phyloP scores from a whole-genome alignment of 1,284 basidiomycete genomes.

The Papiliotrema laurentii region DNA sequence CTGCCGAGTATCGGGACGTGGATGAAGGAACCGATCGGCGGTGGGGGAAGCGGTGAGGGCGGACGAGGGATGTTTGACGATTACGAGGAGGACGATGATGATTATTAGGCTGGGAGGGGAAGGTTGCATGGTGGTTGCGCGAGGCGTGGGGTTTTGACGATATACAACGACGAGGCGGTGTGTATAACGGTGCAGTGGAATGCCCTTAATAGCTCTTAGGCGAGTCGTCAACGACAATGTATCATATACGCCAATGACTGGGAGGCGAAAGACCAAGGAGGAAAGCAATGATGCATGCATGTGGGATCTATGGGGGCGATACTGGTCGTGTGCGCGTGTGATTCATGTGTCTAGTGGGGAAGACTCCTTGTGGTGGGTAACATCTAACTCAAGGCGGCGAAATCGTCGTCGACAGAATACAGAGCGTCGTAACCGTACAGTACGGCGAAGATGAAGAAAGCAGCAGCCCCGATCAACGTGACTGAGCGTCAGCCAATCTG shows the following conservation, averaged over 20 bases:
- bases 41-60: slow-evolving; percentile 38
- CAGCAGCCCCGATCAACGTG: slow-evolving; percentile 71
- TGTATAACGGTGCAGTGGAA: too few relatives aligned
- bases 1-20: slow-evolving; percentile 37
- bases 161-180: too few relatives aligned
- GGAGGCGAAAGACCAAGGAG: too few relatives aligned
- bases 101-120: slow-evolving; percentile 21
- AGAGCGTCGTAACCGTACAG: slow-evolving; percentile 67
- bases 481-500: slow-evolving; percentile 54
- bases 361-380: too few relatives aligned
- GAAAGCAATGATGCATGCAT: too few relatives aligned
- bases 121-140: too few relatives aligned
- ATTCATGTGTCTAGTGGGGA: background rate
- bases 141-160: too few relatives aligned
- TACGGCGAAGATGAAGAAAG: slow-evolving; percentile 79
- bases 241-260: too few relatives aligned
- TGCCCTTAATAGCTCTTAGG: too few relatives aligned
- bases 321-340: too few relatives aligned
- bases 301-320: too few relatives aligned
- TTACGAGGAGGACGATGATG: slow-evolving; percentile 45
- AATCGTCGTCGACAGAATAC: slow-evolving; percentile 7
- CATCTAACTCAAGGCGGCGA: background rate
- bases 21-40: slow-evolving; percentile 57
- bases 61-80: slow-evolving; percentile 43
- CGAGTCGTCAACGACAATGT: too few relatives aligned